Base-by-base conservation (phyloP, 2,329 filamentous ascomycete species). In the Colletotrichum sp. region DNA sequence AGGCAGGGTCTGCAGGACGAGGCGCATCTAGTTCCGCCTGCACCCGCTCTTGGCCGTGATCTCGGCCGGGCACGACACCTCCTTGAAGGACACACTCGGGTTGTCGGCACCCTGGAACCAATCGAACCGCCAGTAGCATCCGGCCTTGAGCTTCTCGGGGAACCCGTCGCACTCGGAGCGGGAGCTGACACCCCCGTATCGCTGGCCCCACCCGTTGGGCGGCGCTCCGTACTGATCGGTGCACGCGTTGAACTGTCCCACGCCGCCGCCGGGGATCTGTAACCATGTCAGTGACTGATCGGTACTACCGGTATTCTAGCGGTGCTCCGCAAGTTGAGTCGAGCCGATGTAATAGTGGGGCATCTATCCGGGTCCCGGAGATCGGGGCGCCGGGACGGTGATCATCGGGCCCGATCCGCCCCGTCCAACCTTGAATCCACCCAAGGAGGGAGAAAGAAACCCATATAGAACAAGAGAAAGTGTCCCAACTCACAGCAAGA, bases 101-200 rank as follows among this genome's bases (percentile, higher is more conserved):
- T 92, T 92, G 81, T 92, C 89, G 65, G 90, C 87, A 77, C 88
- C 88, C 78, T 86, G 80, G 83, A 93, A 92, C 91, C 91, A 93
- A 85, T 92, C 90, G 80, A 92, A 93, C 76, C 91, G 90, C 90
- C 91, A 93, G 81, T 89, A 85, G 84, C 91, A 93, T 10, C 91
- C 91, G 12, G 83, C 85, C 85, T 91, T 89, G 68, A 93, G 86
- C 49, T 86, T 84, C 49, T 81, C 83, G 1, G 91, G 91, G 83
- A 92, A 90, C 68, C 82, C 80, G 76, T 87, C 84, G 83, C 91
- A 93, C 36, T 89, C 87, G 67, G 84, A 83, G 71, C 88, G 85
- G 67, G 86, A 87, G 24, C 84, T 83, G 77, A 92, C 85, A 65
- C 92, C 91, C 63, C 91, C 92, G 82, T 92, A 93, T 74, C 87